These are phyloP conservation scores for Lentinula lateritia DNA, from an alignment of 768 basidiomycete genomes.

Conservation along the genomic window DNA sequence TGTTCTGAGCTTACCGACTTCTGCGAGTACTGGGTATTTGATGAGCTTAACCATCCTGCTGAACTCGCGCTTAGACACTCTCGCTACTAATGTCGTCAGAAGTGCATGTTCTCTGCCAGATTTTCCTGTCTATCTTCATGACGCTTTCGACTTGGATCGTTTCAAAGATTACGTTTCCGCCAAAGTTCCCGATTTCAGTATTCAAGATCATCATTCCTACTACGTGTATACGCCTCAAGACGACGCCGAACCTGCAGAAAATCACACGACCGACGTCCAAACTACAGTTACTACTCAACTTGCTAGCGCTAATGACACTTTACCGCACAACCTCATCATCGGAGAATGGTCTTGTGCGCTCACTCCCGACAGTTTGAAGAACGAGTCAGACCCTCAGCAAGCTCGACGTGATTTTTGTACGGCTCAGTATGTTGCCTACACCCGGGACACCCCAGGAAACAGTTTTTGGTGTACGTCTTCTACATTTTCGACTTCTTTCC, in stretches of 20 bases:
- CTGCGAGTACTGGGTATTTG: constrained; percentile 36
- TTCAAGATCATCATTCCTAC: constrained; percentile 73
- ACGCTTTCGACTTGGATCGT: constrained; percentile 55
- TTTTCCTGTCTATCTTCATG: constrained; percentile 64
- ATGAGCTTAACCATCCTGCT: constrained; percentile 34
- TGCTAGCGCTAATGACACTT: constrained; percentile 17
- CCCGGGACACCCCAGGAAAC: constrained; percentile 56
- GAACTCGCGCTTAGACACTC: constrained; percentile 16
- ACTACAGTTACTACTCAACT: constrained; percentile 29
- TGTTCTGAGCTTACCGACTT: constrained; percentile 39
- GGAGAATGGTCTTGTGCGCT: constrained; percentile 83
- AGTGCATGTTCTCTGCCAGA: neutral
- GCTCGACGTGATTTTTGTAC: constrained; percentile 49
- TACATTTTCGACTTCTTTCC: neutral
- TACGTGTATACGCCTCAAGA: constrained; percentile 61
- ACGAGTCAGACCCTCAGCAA: constrained; percentile 35
- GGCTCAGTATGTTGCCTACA: constrained; percentile 54
- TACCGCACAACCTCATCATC: constrained; percentile 53
- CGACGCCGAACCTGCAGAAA: constrained; percentile 38
- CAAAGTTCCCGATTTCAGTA: constrained; percentile 50
- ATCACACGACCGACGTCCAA: constrained; percentile 50
- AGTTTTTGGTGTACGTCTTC: constrained; percentile 59
- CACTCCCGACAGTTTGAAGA: constrained; percentile 51
- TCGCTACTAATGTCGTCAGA: constrained; percentile 35
- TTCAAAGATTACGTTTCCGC: constrained; percentile 45